These are phyloP conservation scores for Cladosporium sp. DNA, from an alignment of 2,329 filamentous ascomycete species.

Conservation along the genomic window DNA sequence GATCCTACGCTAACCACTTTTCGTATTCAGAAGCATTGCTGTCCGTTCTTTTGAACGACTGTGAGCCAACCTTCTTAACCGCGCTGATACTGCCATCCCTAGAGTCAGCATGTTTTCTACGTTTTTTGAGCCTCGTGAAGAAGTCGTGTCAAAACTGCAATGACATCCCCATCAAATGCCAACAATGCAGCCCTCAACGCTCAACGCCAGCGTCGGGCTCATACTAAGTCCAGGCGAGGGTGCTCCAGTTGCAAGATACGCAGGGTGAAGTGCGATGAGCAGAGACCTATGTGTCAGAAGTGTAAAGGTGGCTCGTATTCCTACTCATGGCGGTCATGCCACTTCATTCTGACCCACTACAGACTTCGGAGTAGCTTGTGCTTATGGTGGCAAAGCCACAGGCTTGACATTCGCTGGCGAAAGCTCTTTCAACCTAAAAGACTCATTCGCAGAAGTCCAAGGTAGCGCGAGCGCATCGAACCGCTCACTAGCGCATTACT, in stretches of 20 bases:
- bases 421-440: conserved; percentile 18
- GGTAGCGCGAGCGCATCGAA: background rate
- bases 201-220: conserved; percentile 27
- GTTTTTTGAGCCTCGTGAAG: too few relatives aligned
- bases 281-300: conserved; percentile 46
- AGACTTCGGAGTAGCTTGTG: conserved; percentile 46
- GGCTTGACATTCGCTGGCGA: conserved; percentile 22
- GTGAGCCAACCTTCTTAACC: too few relatives aligned
- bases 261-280: conserved; percentile 56
- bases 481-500: background rate
- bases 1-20: conserved; percentile 5
- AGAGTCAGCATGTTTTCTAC: too few relatives aligned
- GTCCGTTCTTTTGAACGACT: background rate
- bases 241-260: conserved; percentile 56
- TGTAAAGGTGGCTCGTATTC: conserved; percentile 34
- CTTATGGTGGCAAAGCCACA: conserved; percentile 35
- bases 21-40: background rate
- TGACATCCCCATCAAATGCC: background rate
- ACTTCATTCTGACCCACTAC: background rate
- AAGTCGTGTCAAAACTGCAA: background rate
- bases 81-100: too few relatives aligned
- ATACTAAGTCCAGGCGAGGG: conserved; percentile 52
- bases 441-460: background rate
- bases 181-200: background rate
- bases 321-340: background rate